Percentiles rank a stretch among this genome's conserved stretches.
These are phyloP conservation scores for Sporothrix globosa DNA, from an alignment of 2,329 filamentous ascomycete species.

Conservation along the genomic window DNA sequence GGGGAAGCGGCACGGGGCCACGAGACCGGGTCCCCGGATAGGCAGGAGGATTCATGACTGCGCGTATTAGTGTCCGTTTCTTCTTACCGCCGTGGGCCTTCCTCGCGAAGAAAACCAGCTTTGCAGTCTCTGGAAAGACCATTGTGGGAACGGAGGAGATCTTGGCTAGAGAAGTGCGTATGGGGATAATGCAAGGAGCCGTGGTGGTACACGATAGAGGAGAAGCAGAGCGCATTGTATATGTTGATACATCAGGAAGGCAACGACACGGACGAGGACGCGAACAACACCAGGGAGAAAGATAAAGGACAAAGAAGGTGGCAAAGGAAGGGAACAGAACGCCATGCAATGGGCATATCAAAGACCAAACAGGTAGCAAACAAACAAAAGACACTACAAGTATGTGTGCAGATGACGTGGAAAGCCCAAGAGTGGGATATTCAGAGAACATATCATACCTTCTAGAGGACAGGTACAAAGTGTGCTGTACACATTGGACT, in stretches of 20 bases:
- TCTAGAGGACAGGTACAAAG: neutral
- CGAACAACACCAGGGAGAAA: neutral
- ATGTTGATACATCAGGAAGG: neutral
- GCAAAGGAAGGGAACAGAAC: neutral
- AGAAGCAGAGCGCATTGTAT: conserved; percentile 17
- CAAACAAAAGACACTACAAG: neutral
- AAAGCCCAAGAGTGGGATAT: neutral
- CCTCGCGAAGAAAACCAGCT: conserved; percentile 30
- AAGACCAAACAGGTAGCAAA: neutral
- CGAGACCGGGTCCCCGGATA: conserved; percentile 33
- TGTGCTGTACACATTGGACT: neutral
- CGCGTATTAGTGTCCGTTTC: conserved; percentile 32
- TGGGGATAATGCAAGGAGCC: neutral
- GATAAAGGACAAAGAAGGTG: neutral
- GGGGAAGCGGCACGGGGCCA: conserved; percentile 24
- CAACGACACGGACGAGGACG: neutral
- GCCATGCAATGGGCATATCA: neutral
- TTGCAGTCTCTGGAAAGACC: conserved; percentile 29
- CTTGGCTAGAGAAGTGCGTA: neutral
- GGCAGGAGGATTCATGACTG: conserved; percentile 35
- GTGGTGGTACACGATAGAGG: neutral
- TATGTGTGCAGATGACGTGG: conserved; percentile 21
- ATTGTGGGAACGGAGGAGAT: conserved; percentile 17
- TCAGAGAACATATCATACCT: conserved; percentile 19
- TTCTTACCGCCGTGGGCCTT: conserved; percentile 27